Base-by-base conservation (phyloP, 345 rosid genomes). In the Citrus cavaleriei region DNA sequence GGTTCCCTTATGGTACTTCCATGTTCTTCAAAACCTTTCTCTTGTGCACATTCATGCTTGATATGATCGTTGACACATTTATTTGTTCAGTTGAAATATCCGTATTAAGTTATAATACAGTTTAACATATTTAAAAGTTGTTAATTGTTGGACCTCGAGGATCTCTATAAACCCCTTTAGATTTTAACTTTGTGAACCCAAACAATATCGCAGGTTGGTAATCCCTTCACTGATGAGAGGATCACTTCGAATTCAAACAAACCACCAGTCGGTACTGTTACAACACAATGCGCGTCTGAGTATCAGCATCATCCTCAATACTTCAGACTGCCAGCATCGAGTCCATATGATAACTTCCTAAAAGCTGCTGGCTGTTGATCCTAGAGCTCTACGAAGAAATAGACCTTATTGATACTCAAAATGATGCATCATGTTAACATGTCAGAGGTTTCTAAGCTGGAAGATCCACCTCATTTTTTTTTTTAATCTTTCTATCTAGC, bases 351-450 rank as follows among this genome's bases (percentile, higher is more conserved):
- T 74, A 83, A 90, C 84, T 90, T 92, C 62, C 84, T 92, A 64
- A 92, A 90, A 88, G 94, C 97, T 59, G 94, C 97, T n/a, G 97
- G 97, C 16, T 89, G 92, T 81, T 92, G 86, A 90, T 77, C 59
- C 6, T 28, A 61, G 14, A 12, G 18, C 61, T 60, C 57, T 59
- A 57, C 30, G 46, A 8, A 30, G 14, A 65, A 65, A 24, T 28
- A n/a, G 49, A 46, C 51, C 25, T 42, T 18, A 40, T 51, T n/a
- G 10, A n/a, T 63, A 37, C 74, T 46, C 34, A 42, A 28, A 6
- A 51, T 59, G 46, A 37, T 24, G 10, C 35, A 7, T n/a, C 37
- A 28, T 37, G 42, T 38, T 4, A 7, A 73, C 28, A 74, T 7
- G 60, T 63, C 70, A 34, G 71, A 66, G 71, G 19, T n/a, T n/a